Base-by-base conservation (phyloP, 345 rosid species). In the Gossypium herbaceum region DNA sequence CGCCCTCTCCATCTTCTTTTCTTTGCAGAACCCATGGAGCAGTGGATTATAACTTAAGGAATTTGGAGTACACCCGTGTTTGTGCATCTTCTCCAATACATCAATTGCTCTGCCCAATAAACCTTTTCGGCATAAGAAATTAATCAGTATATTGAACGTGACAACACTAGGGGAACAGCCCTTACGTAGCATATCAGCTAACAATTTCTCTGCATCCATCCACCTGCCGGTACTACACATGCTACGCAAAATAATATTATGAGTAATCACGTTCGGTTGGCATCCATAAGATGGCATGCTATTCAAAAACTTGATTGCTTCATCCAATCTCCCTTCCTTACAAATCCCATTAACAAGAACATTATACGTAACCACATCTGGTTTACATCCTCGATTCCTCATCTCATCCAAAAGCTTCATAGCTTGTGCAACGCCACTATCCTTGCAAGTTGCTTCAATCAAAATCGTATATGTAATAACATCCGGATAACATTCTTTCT, bases 401-500 rank as follows among this genome's bases (percentile, higher is more conserved):
- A 94, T 94, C 74, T 90, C 97, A 76, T 94, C 97, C 4, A 92
- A 55, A 75, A 94, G 91, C 92, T 90, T 88, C 98, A 92, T 89
- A 27, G 95, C 97, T 77, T 91, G 91, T 2, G 52, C 85, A 69
- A 94, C 94, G 73, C 97, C 97, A 52, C 84, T 82, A 80, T 92
- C 95, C 79, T 79, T 86, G 74, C 97, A 94, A 71, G 97, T 91
- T 20, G 92, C 97, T 84, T 91, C 91, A 9, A 94, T 91, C 81
- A 94, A 77, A 76, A 91, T 92, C 13, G 97, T 92, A 73, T 90
- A 94, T 1, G 97, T 91, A 44, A 88, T 82, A 34, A 87, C 93
- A 82, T 94, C 95, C 0, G 95, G 97, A 78, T 85, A 85, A 71
- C 97, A 91, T 24, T 84, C 90, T 71, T 85, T 86, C 81, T 82